phyloP scores from a whole-genome alignment of 2,329 filamentous ascomycete genomes.

The Colletotrichum shisoi region DNA sequence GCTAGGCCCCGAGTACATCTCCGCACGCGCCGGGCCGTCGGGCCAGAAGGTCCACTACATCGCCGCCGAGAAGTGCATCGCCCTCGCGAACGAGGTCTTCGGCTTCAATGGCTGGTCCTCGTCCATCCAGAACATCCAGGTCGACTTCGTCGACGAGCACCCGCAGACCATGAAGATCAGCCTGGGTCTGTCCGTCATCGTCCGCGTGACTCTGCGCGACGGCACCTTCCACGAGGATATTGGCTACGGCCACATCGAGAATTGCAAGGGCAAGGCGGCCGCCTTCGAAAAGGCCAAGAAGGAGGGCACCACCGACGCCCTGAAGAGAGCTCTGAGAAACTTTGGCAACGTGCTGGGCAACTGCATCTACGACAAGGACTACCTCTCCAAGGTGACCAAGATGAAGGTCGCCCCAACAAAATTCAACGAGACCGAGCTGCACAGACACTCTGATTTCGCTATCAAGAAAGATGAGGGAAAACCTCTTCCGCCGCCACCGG shows the following conservation, averaged over 20 bases:
- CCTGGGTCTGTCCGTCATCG: slow-evolving; percentile 86
- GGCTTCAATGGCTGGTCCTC: slow-evolving; percentile 98
- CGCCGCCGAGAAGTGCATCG: slow-evolving; percentile 95
- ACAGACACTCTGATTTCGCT: slow-evolving; percentile 80
- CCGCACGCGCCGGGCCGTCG: slow-evolving; percentile 80
- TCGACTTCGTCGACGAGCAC: slow-evolving; percentile 94
- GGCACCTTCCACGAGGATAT: slow-evolving; percentile 98
- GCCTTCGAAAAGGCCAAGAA: slow-evolving; percentile 99
- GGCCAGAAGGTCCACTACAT: slow-evolving; percentile 92
- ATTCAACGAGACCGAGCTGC: slow-evolving; percentile 80
- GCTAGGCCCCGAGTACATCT: slow-evolving; percentile 95
- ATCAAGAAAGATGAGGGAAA: slow-evolving; percentile 61
- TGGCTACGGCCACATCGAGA: slow-evolving; percentile 95
- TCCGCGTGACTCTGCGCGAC: slow-evolving; percentile 88
- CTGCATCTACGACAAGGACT: slow-evolving; percentile 97
- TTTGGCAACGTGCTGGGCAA: slow-evolving; percentile 99
- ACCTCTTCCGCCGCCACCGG: slow-evolving; percentile 35
- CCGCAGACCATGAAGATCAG: slow-evolving; percentile 79
- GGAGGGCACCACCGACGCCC: slow-evolving; percentile 90
- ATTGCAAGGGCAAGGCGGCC: slow-evolving; percentile 91
- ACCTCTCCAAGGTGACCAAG: slow-evolving; percentile 87
- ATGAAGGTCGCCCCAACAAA: slow-evolving; percentile 80
- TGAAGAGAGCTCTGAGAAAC: slow-evolving; percentile 87
- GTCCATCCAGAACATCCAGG: slow-evolving; percentile 90
- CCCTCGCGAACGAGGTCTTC: slow-evolving; percentile 92